These are phyloP conservation scores for Zizania palustris DNA, from an alignment of 202 grass and related monocot species.

Conservation along the genomic window DNA sequence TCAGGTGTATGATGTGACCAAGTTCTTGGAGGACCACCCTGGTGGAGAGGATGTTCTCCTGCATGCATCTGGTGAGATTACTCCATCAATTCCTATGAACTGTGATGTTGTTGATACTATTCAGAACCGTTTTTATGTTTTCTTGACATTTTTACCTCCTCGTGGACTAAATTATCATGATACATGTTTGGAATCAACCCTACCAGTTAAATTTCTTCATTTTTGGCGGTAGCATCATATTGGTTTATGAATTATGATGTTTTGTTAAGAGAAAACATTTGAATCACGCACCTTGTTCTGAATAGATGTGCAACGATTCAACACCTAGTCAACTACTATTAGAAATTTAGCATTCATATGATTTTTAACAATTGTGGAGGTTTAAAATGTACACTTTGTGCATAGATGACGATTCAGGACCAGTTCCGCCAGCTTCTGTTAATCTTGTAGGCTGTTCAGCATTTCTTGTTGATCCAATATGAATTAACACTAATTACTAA, in stretches of 20 bases:
- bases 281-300: neutral
- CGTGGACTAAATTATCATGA: neutral
- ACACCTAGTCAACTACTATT: neutral
- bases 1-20: conserved; percentile 93
- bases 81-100: neutral
- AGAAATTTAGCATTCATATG: neutral
- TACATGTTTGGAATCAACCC: neutral
- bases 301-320: neutral
- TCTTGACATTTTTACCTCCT: neutral
- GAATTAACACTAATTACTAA: neutral
- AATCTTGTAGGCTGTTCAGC: neutral
- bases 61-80: conserved; percentile 69
- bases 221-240: neutral
- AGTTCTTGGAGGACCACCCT: conserved; percentile 85
- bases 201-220: neutral
- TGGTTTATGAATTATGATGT: neutral
- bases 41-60: conserved; percentile 85
- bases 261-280: neutral
- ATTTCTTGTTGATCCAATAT: neutral
- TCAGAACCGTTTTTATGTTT: neutral
- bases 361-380: neutral
- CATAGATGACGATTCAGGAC: neutral
- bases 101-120: neutral
- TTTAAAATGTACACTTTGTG: neutral
- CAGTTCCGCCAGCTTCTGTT: neutral